phyloP scores from a whole-genome alignment of 345 rosid genomes.

The Corchorus olitorius region DNA sequence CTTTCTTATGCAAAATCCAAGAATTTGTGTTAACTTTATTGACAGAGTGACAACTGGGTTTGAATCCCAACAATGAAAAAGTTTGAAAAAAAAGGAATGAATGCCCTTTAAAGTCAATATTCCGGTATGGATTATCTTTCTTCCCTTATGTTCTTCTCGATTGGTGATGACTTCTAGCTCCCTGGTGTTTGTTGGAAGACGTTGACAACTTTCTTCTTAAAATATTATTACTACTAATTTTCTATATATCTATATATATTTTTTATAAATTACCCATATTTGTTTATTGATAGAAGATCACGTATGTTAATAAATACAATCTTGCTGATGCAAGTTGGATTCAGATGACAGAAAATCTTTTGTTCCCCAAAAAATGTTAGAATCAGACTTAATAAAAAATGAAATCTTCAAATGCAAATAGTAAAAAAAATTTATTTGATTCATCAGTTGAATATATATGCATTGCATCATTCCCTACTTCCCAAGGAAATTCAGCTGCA shows the following conservation, averaged over 20 bases:
- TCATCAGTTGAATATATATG: not conserved
- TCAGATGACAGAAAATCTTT: slow-evolving; percentile 4
- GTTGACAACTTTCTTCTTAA: slow-evolving; percentile 5
- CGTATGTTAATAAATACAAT: not conserved
- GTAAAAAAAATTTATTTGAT: not conserved
- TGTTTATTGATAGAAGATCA: not conserved
- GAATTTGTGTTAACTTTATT: not conserved
- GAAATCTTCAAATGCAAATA: not conserved
- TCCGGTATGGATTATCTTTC: not conserved
- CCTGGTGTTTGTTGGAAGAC: not conserved
- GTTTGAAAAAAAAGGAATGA: slow-evolving; percentile 9
- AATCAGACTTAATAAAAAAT: not conserved
- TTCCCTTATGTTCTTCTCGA: not conserved
- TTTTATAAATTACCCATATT: not conserved
- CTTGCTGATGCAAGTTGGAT: slow-evolving; percentile 18
- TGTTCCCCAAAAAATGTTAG: not conserved
- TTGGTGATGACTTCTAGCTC: slow-evolving; percentile 6
- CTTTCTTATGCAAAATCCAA: not conserved
- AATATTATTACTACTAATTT: no score
- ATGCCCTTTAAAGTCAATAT: not conserved
- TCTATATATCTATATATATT: not conserved
- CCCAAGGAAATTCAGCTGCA: slow-evolving; percentile 4
- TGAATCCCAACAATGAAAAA: slow-evolving; percentile 15
- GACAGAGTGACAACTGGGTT: slow-evolving; percentile 13
- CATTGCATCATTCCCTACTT: slow-evolving; percentile 2